phyloP scores from a whole-genome alignment of 2,329 filamentous ascomycete genomes.

The Epichloe sp. region DNA sequence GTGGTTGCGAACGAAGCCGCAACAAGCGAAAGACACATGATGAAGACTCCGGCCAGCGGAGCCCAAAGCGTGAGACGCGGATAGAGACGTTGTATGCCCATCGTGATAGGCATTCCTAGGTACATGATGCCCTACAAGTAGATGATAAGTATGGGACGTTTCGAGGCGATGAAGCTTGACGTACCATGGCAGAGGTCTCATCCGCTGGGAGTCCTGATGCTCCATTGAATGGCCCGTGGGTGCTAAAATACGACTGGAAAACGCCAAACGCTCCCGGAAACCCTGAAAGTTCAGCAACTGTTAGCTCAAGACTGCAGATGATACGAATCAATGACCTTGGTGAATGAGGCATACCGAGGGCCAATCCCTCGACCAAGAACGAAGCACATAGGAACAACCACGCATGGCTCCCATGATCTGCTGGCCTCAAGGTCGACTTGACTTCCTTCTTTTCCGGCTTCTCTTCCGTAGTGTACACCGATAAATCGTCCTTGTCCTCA shows the following conservation, averaged over 20 bases:
- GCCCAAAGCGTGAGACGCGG: slow-evolving; percentile 24
- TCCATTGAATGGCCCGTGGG: slow-evolving; percentile 38
- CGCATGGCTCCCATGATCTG: slow-evolving; percentile 23
- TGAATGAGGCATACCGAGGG: slow-evolving; percentile 6
- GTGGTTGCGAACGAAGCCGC: slow-evolving; percentile 35
- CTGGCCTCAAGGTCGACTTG: not conserved
- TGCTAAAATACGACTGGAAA: slow-evolving; percentile 52
- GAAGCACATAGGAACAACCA: slow-evolving; percentile 17
- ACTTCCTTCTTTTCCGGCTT: not conserved
- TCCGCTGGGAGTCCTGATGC: slow-evolving; percentile 41
- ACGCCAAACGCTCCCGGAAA: slow-evolving; percentile 53
- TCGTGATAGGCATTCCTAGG: slow-evolving; percentile 31
- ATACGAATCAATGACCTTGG: too few species aligned
- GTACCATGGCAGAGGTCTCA: slow-evolving; percentile 43
- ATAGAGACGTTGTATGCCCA: slow-evolving; percentile 29
- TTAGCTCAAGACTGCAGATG: not conserved
- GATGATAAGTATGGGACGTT: not conserved
- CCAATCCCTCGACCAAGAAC: slow-evolving; percentile 11
- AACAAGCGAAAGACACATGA: slow-evolving; percentile 33
- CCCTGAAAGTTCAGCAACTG: slow-evolving; percentile 23
- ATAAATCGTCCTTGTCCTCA: slow-evolving; percentile 1
- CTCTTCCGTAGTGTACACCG: not conserved
- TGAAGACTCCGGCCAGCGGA: slow-evolving; percentile 26
- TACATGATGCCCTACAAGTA: slow-evolving; percentile 33
- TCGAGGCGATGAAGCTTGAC: not conserved